Conservation (phyloP, 805 yeast genomes). For the Ogataea chonburiensis region DNA sequence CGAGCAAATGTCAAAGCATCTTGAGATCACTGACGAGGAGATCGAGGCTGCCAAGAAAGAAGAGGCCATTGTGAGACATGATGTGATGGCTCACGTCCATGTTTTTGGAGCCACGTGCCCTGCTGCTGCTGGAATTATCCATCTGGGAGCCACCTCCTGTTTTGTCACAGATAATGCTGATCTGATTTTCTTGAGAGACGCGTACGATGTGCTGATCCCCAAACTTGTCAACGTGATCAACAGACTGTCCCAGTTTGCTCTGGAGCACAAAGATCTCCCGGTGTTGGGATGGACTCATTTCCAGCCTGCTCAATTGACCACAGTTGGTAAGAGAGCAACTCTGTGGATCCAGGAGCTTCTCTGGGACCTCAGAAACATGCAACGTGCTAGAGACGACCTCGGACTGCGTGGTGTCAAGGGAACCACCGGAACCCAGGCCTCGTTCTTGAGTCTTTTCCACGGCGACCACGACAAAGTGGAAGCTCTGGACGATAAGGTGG, state of each 20-base stretch:
- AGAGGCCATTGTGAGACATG: constrained; percentile 98
- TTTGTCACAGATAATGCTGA: constrained; percentile 98
- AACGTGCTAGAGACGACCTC: constrained; percentile 92
- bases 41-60: constrained; percentile 84
- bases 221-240: constrained; percentile 94
- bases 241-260: constrained; percentile 83
- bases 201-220: constrained; percentile 88
- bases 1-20: constrained; percentile 74
- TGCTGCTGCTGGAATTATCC: constrained; percentile 96
- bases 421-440: constrained; percentile 98
- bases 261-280: constrained; percentile 91
- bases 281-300: constrained; percentile 99
- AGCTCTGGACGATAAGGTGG: constrained; percentile 85
- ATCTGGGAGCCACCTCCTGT: constrained; percentile 97
- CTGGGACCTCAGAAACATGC: constrained; percentile 96
- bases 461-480: constrained; percentile 98
- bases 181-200: constrained; percentile 92
- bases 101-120: constrained; percentile 92
- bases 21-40: constrained; percentile 88
- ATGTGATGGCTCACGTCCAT: constrained; percentile 99
- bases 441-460: constrained; percentile 91
- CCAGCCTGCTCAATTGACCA: constrained; percentile 98
- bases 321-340: constrained; percentile 97
- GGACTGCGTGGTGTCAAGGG: constrained; percentile 99
- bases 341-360: constrained; percentile 96